These are phyloP conservation scores for Leccinum sublutescens DNA, from an alignment of 768 basidiomycete species.

Conservation along the genomic window DNA sequence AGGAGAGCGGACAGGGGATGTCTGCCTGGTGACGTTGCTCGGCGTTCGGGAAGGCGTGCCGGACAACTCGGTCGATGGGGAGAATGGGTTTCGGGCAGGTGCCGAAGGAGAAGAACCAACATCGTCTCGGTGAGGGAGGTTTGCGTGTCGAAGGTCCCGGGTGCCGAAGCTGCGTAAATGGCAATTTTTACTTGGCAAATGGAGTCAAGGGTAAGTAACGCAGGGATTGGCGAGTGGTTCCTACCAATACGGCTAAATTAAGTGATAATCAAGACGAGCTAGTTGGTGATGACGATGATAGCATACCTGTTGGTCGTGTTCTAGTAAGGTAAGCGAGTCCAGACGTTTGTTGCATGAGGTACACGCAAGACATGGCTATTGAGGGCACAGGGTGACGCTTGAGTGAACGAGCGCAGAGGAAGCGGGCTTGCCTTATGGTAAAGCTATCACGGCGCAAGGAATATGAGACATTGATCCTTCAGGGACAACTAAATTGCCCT, in stretches of 20 bases:
- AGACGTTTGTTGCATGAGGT: conserved; percentile 73
- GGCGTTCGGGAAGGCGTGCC: conserved; percentile 10
- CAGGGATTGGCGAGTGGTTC: conserved; percentile 1
- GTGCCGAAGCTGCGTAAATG: conserved; percentile 81
- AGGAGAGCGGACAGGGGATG: conserved; percentile 31
- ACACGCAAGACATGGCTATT: conserved; percentile 80
- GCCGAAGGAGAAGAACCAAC: conserved; percentile 34
- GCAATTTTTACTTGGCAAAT: conserved; percentile 66
- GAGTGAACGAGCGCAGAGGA: conserved; percentile 1
- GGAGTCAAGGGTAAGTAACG: background rate
- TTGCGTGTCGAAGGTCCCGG: conserved; percentile 67
- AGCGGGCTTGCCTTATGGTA: conserved; percentile 65
- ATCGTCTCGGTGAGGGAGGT: conserved; percentile 54
- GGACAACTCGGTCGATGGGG: conserved; percentile 10
- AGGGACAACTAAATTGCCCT: conserved; percentile 21
- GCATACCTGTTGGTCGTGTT: conserved; percentile 79
- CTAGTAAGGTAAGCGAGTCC: conserved; percentile 72
- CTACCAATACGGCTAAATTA: conserved; percentile 45
- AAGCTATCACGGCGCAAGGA: conserved; percentile 42
- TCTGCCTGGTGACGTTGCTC: conserved; percentile 24
- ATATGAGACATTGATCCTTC: conserved; percentile 1
- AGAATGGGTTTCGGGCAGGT: conserved; percentile 27
- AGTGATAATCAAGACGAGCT: conserved; percentile 2
- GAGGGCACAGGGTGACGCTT: background rate
- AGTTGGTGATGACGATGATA: background rate